Evolutionary conservation across 805 yeast genomes (phyloP).

Genomic region (Candida ortonii): DNA sequence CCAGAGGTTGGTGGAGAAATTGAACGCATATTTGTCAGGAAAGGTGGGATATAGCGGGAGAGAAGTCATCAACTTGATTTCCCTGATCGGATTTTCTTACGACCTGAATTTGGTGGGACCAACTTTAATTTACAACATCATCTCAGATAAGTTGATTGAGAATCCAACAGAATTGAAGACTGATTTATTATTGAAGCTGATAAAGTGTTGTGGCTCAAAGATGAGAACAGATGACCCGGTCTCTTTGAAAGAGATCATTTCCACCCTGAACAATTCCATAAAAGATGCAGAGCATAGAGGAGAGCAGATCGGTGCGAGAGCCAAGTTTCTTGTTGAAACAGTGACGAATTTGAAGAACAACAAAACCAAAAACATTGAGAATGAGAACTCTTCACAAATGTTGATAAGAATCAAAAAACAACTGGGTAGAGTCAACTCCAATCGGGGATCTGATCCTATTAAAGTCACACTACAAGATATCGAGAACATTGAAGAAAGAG

Average conservation of each 20-base stretch:
- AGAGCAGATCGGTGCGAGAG: slow-evolving; percentile 51
- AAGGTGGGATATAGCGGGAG: slow-evolving; percentile 29
- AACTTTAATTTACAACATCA: slow-evolving; percentile 72
- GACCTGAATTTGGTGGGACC: slow-evolving; percentile 75
- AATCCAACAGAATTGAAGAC: slow-evolving; percentile 65
- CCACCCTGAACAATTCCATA: slow-evolving; percentile 50
- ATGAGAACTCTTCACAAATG: slow-evolving; percentile 52
- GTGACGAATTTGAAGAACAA: slow-evolving; percentile 84
- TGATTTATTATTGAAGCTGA: slow-evolving; percentile 68
- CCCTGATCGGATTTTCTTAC: slow-evolving; percentile 73
- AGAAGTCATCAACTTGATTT: slow-evolving; percentile 52
- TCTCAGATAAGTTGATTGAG: slow-evolving; percentile 39
- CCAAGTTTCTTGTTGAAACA: slow-evolving; percentile 81
- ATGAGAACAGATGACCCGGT: slow-evolving; percentile 88
- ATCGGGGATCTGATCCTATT: slow-evolving; percentile 64
- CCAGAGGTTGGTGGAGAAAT: slow-evolving; percentile 73
- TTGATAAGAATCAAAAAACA: slow-evolving; percentile 60
- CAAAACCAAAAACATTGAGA: slow-evolving; percentile 53
- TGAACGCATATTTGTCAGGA: slow-evolving; percentile 43
- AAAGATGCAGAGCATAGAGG: slow-evolving; percentile 35
- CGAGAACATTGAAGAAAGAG: slow-evolving; percentile 67
- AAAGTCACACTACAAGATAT: slow-evolving; percentile 85
- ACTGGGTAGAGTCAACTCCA: slow-evolving; percentile 49
- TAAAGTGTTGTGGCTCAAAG: slow-evolving; percentile 77
- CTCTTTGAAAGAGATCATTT: slow-evolving; percentile 76